phyloP scores from a whole-genome alignment of 2,329 filamentous ascomycete species.

The Epichloe amarillans region DNA sequence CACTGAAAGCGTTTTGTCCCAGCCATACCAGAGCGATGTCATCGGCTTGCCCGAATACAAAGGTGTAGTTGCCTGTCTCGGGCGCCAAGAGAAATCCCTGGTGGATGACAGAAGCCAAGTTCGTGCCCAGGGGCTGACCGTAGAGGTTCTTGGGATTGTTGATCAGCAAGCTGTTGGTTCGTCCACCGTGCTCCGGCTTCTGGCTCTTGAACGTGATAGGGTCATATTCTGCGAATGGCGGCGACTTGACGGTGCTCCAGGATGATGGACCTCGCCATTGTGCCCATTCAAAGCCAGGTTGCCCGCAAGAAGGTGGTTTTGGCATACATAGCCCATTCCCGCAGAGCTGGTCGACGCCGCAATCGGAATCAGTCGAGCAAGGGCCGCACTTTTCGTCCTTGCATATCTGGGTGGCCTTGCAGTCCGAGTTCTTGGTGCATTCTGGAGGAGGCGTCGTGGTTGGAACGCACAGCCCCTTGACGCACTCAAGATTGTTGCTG shows the following conservation, averaged over 20 bases:
- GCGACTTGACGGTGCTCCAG: conserved; percentile 7
- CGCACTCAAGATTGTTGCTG: conserved; percentile 2
- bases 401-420: conserved; percentile 5
- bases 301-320: conserved; percentile 6
- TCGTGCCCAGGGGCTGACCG: conserved; percentile 3
- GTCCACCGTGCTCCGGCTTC: conserved; percentile 4
- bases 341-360: conserved; percentile 3
- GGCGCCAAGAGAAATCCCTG: conserved; percentile 7
- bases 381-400: conserved; percentile 5
- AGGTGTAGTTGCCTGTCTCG: conserved; percentile 7
- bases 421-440: conserved; percentile 8
- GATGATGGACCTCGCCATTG: conserved; percentile 5
- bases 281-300: conserved; percentile 8
- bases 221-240: conserved; percentile 7
- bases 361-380: conserved; percentile 5
- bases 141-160: conserved; percentile 1
- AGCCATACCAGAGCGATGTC: conserved; percentile 7
- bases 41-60: conserved; percentile 7
- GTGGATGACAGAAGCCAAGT: conserved; percentile 6
- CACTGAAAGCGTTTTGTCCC: conserved; percentile 5
- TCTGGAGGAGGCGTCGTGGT: conserved; percentile 1
- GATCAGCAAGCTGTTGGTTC: conserved; percentile 7
- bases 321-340: conserved; percentile 5
- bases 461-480: conserved; percentile 4
- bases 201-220: conserved; percentile 3